Evolutionary conservation across 2,329 filamentous ascomycete species (phyloP), one percentile per base, ranked within the genome.

Genomic region (Colletotrichum sojae): DNA sequence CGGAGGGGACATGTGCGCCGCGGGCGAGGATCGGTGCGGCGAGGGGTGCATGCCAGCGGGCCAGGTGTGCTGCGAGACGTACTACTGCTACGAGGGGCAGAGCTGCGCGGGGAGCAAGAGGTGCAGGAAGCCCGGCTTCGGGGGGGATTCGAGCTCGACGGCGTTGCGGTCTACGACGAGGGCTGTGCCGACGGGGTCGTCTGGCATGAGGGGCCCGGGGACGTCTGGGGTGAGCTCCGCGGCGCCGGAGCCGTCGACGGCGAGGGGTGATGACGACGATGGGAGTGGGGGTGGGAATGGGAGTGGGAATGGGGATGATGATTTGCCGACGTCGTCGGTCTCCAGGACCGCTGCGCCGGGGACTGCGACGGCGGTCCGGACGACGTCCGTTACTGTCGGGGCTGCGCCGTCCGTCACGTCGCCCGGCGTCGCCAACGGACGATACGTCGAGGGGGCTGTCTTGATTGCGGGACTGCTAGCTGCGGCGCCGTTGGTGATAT

Each of bases 31-130:
- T 48, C 49, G n/a, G 1, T 78, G 76, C 5, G 74, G 70, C 5
- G 54, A 56, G 6, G 75, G 74, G 5, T 78, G 76, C 45, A 78
- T 78, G 75, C 76, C 76, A 9, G 22, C 53, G 8, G 76, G 76
- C 6, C 67, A 70, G 40, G 74, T 76, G 45, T 78, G 76, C 68
- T 78, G 76, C 31, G 52, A 67, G 4, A 69, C 70, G 0, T 69
- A 61, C 1, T 73, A 72, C 69, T 75, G 73, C 65, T 57, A 59
- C 43, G 20, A 57, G 20, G 73, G 71, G 8, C 65, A 67, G 49
- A 67, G 20, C 3, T 75, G 73, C 20, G 49, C 22, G 4, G 52
- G 31, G 0, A 51, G 52, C n/a, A 45, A 52, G 13, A 36, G 39
- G n/a, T 70, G 67, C 53, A 40, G 31, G 15, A 63, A 46, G 8